Evolutionary conservation across 768 basidiomycete genomes (phyloP).

Genomic region (Podaxis sp.): DNA sequence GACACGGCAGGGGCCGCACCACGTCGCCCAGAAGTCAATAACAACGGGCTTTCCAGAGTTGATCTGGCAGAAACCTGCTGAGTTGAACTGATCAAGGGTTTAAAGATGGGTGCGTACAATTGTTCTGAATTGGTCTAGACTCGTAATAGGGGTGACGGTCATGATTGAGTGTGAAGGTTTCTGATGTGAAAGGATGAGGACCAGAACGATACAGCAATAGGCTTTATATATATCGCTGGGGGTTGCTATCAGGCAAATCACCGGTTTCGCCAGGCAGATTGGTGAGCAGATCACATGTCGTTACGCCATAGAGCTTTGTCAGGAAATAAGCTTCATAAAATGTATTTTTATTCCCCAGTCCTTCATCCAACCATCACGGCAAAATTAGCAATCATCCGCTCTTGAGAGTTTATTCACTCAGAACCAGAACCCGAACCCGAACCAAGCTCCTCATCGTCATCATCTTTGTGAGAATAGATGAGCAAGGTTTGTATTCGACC

Average conservation of each 20-base stretch:
- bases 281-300: slow-evolving; percentile 11
- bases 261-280: neutral
- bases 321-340: neutral
- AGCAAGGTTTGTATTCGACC: no score
- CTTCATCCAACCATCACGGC: neutral
- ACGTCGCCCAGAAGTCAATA: slow-evolving; percentile 75
- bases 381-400: neutral
- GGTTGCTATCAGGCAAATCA: neutral
- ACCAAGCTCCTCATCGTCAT: slow-evolving; percentile 21
- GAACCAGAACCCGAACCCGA: slow-evolving; percentile 21
- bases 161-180: slow-evolving; percentile 1
- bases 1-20: slow-evolving; percentile 68
- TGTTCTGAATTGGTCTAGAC: slow-evolving; percentile 7
- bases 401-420: neutral
- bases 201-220: neutral
- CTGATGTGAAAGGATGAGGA: neutral
- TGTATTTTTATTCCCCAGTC: neutral
- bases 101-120: slow-evolving; percentile 4
- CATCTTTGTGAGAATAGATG: slow-evolving; percentile 19
- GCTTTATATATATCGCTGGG: neutral
- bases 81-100: neutral
- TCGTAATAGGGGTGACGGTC: slow-evolving; percentile 10
- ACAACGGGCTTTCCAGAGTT: slow-evolving; percentile 41
- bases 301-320: neutral
- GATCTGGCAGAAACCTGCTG: slow-evolving; percentile 29